Base-by-base conservation (phyloP, 164 flowering plant genomes). In the Nymphaea thermarum region DNA sequence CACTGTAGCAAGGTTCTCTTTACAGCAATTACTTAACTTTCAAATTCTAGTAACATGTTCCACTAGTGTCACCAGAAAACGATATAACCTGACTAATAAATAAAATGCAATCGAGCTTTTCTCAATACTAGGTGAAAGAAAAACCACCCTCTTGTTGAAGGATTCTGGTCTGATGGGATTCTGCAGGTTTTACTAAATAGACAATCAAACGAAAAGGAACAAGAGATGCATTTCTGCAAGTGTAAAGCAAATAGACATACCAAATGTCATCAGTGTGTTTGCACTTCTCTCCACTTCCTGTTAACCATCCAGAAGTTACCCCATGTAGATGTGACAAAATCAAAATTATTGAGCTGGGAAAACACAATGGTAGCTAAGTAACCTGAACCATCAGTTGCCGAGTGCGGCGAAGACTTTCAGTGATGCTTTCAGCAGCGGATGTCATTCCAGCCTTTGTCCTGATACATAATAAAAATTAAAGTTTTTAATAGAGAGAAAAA, bases 401-500 rank as follows among this genome's bases (percentile, higher is more conserved):
- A 63, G 93, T 82, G 6, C 95, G 90, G 0, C 98, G 89, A 73
- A 94, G 97, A 72, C 96, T 86, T 59, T 93, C 95, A 44, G 96
- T 93, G 66, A 93, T 87, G 78, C 87, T 88, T 80, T 93, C 96
- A 61, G 98, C 93, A 66, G 96, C 95, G 77, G 91, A 83, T 65
- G 94, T 91, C 93, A 93, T 86, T 75, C 98, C 98, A 73, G 86
- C 89, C 74, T 88, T 94, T 62, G 98, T 91, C 82, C 98, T 93
- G 72, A 25, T 80, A 75, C 51, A 68, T 6, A 66, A 65, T 68
- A 6, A 6, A 47, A 47, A 47, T 47, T 7, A 47, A 7, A 47
- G 55, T n/a, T 6, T 61, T 61, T 3, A 36, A 11, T 6, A 61
- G 16, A 36, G 16, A 61, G n/a, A 61, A 61, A 36, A 61, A 61